These are phyloP conservation scores for Alternaria solani DNA, from an alignment of 2,329 filamentous ascomycete genomes.

Conservation along the genomic window DNA sequence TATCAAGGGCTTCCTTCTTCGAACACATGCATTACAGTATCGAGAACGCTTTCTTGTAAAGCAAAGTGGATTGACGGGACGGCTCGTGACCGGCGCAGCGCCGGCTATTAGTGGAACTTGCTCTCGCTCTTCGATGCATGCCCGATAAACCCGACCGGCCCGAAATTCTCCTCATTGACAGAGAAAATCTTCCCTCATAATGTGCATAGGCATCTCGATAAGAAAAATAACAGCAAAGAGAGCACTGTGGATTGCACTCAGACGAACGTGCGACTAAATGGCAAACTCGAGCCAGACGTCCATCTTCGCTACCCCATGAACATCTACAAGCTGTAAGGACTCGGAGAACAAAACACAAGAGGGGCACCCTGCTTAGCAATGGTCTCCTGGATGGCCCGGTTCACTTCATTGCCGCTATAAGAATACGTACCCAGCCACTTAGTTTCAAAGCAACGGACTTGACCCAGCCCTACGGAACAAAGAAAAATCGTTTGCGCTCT, in stretches of 20 bases:
- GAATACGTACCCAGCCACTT: neutral
- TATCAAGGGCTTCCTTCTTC: conserved; percentile 2
- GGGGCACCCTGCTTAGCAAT: neutral
- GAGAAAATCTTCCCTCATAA: neutral
- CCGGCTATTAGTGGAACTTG: conserved; percentile 9
- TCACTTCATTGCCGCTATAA: neutral
- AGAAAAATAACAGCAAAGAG: neutral
- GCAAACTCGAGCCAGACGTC: neutral
- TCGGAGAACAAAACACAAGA: neutral
- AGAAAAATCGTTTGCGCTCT: neutral
- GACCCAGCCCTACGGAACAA: conserved; percentile 5
- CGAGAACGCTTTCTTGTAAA: neutral
- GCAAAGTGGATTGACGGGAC: conserved; percentile 2
- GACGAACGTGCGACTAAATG: neutral
- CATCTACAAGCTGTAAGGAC: neutral
- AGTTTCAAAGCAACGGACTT: neutral
- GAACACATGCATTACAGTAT: neutral
- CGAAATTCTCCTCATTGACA: neutral
- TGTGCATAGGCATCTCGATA: neutral
- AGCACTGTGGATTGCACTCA: neutral
- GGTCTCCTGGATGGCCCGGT: neutral
- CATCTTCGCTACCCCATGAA: neutral
- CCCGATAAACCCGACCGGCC: conserved; percentile 6
- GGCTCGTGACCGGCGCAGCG: conserved; percentile 8
- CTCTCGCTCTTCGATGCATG: neutral